Base-by-base conservation (phyloP, 257 asterid species). In the Thymus quinquecostatus region DNA sequence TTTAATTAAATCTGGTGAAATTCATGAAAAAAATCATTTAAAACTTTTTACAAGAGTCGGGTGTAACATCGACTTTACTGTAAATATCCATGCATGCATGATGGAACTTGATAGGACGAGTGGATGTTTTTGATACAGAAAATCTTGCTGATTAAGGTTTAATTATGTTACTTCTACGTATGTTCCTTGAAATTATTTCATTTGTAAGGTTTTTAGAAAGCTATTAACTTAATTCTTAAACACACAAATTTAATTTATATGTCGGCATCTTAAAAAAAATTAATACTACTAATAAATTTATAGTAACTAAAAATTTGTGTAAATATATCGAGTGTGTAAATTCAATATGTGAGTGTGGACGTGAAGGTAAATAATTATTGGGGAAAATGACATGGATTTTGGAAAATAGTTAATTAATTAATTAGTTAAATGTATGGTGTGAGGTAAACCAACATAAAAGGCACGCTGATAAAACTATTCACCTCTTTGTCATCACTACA, bases 391-490 rank as follows among this genome's bases (percentile, higher is more conserved):
- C 72, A 58, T 53, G 43, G 21, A 28, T 70, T 44, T 60, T 33
- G 1, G 0, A 60, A 12, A 60, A 38, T 12, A 64, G 11, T 63
- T 62, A 13, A 21, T 21, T 54, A 2, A 21, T 21, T 4, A 40
- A 60, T 33, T 12, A 7, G 3, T 45, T 66, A 14, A 21, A 34
- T 33, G 60, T 29, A 48, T 62, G 49, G 30, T 51, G 76, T 33
- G 68, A 72, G 83, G 74, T 81, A 75, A 80, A 77, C 54, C 79
- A 79, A 72, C 92, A 85, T 85, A 45, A 51, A 78, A 71, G 96
- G 89, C 88, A 88, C 96, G 92, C 77, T 77, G 79, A 78, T 70
- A 63, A 51, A 80, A 86, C 85, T 79, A 66, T 86, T 86, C 74
- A 73, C 74, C 12, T 1, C 30, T 57, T 71, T 77, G 81, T 71